Evolutionary conservation across 2,329 filamentous ascomycete species (phyloP).

Genomic region (Coniella lustricola): DNA sequence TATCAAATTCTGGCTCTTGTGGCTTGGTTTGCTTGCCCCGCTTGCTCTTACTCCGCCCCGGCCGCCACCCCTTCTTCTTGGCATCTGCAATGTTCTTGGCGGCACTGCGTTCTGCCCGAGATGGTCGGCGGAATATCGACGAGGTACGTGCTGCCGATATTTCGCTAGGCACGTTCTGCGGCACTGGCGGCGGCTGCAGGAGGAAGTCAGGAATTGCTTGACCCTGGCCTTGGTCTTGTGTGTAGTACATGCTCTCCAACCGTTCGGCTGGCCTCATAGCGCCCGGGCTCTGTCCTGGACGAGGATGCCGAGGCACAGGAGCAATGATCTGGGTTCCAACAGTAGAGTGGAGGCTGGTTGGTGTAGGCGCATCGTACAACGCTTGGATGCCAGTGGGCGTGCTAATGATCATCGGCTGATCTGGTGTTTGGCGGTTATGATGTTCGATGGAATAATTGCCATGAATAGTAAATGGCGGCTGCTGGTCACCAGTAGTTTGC

Average conservation of each 20-base stretch:
- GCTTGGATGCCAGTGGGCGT: slow-evolving; percentile 50
- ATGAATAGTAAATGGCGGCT: slow-evolving; percentile 15
- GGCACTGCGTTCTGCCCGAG: slow-evolving; percentile 52
- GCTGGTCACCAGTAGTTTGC: slow-evolving; percentile 4
- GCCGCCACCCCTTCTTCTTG: slow-evolving; percentile 47
- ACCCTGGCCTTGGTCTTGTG: slow-evolving; percentile 9
- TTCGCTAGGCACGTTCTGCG: slow-evolving; percentile 21
- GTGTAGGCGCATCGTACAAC: slow-evolving; percentile 40
- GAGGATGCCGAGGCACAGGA: slow-evolving; percentile 46
- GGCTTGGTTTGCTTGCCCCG: slow-evolving; percentile 29
- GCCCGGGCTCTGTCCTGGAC: slow-evolving; percentile 27
- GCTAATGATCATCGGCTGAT: slow-evolving; percentile 54
- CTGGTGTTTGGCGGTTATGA: slow-evolving; percentile 27
- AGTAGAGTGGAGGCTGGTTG: slow-evolving; percentile 24
- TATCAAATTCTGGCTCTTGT: slow-evolving; percentile 30
- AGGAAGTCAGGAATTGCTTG: slow-evolving; percentile 8
- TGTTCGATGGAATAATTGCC: slow-evolving; percentile 15
- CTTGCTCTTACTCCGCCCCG: slow-evolving; percentile 32
- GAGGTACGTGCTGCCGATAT: slow-evolving; percentile 26
- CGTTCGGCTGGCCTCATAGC: slow-evolving; percentile 40
- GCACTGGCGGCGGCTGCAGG: slow-evolving; percentile 10
- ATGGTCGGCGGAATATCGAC: slow-evolving; percentile 40
- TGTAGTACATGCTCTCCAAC: slow-evolving; percentile 48
- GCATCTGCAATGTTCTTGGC: slow-evolving; percentile 57
- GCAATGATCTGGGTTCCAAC: slow-evolving; percentile 43